Conservation (phyloP, 768 basidiomycete genomes). For the Suillus americanus region DNA sequence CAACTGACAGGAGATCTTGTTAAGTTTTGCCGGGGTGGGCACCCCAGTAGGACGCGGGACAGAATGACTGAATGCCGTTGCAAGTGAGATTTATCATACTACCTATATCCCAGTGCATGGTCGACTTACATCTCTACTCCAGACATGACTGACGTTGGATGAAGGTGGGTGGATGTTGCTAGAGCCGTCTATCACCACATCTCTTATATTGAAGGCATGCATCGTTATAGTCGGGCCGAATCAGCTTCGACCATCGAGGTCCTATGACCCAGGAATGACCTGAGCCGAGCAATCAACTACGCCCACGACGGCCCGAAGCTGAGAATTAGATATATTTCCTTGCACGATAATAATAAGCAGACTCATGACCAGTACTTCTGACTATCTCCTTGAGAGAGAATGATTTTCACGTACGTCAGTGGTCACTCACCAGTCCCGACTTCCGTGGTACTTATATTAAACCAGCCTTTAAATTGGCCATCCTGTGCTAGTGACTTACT, state of each 20-base stretch:
- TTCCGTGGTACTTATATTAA: not conserved
- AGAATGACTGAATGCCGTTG: constrained; percentile 16
- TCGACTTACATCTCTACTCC: constrained; percentile 59
- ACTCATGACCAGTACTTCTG: constrained; percentile 1
- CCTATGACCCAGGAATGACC: constrained; percentile 19
- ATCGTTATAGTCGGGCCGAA: constrained; percentile 12
- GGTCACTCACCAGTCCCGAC: not conserved
- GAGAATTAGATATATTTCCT: not conserved
- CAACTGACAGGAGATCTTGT: constrained; percentile 71
- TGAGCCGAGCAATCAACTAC: not conserved
- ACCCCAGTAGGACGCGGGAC: constrained; percentile 21
- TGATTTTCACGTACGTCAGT: not conserved
- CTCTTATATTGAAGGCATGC: constrained; percentile 16
- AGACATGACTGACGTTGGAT: constrained; percentile 41
- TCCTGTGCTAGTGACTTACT: not conserved
- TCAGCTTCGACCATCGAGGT: not conserved
- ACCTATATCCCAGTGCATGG: not conserved
- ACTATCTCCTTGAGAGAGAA: not conserved
- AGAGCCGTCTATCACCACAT: not conserved
- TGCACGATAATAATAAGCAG: not conserved
- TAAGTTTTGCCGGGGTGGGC: constrained; percentile 50
- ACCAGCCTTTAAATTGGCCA: not conserved
- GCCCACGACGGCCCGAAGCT: constrained; percentile 13
- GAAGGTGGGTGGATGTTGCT: not conserved
- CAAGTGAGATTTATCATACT: constrained; percentile 6